Conservation (phyloP, 495 filamentous ascomycete species). For the Neurospora sp. region DNA sequence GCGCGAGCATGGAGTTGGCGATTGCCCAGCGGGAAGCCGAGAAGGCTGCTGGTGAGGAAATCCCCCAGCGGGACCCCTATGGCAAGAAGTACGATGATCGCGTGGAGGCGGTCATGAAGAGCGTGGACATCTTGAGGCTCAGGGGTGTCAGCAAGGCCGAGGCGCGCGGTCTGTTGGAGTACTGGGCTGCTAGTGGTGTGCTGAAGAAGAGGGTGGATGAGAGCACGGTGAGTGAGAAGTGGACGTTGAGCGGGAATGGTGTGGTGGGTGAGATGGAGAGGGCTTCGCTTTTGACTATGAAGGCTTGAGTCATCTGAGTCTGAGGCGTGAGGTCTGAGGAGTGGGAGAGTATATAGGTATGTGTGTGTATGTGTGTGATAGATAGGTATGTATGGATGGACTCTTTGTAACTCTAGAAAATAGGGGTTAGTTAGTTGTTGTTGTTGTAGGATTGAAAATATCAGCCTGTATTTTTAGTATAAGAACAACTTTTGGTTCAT, state of each 20-base stretch:
- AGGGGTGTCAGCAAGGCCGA: constrained; percentile 62
- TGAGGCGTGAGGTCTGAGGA: not conserved
- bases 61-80: constrained; percentile 51
- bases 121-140: constrained; percentile 39
- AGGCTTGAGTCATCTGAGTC: constrained; percentile 9
- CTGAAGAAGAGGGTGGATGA: constrained; percentile 60
- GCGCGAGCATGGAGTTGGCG: constrained; percentile 55
- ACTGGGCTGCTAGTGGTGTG: constrained; percentile 81
- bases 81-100: constrained; percentile 55
- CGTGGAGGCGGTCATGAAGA: constrained; percentile 49
- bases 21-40: constrained; percentile 43
- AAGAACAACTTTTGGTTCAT: not conserved
- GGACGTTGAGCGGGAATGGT: constrained; percentile 72
- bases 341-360: not conserved
- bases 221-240: constrained; percentile 68
- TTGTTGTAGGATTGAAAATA: not conserved
- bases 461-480: not conserved
- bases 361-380: not conserved
- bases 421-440: not conserved
- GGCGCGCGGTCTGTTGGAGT: constrained; percentile 77
- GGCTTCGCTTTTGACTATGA: constrained; percentile 42
- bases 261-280: constrained; percentile 76
- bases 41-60: constrained; percentile 9
- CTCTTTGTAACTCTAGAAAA: not conserved
- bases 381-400: not conserved